phyloP scores from a whole-genome alignment of 1,284 basidiomycete genomes.

The Schizopora paradoxa region DNA sequence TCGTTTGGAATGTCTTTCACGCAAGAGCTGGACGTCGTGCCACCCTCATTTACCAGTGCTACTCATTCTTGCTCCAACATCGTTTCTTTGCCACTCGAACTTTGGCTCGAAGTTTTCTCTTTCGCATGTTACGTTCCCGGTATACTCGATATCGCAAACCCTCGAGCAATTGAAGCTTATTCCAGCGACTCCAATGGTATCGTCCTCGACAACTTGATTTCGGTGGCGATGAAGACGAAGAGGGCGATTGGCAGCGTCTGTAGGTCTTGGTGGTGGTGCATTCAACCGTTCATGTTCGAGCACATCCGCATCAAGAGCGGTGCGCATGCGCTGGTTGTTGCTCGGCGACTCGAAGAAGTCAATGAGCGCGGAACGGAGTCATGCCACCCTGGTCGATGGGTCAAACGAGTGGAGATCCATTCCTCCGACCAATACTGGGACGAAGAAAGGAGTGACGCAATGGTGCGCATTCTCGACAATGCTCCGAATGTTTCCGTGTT shows the following conservation, averaged over 20 bases:
- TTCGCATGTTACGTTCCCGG: constrained; percentile 30
- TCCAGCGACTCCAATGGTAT: constrained; percentile 29
- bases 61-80: too few species aligned
- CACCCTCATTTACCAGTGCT: too few species aligned
- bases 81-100: constrained; percentile 30
- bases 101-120: constrained; percentile 31
- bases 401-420: constrained; percentile 13
- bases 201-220: constrained; percentile 25
- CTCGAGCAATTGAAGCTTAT: constrained; percentile 26
- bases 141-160: constrained; percentile 24
- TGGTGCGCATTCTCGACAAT: constrained; percentile 5
- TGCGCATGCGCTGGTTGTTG: constrained; percentile 24
- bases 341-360: constrained; percentile 18
- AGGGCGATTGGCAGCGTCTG: constrained; percentile 27
- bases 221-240: constrained; percentile 27
- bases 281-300: constrained; percentile 25
- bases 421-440: constrained; percentile 11
- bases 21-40: too few species aligned
- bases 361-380: neutral
- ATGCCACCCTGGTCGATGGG: constrained; percentile 8
- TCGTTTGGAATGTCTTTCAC: too few species aligned
- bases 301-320: constrained; percentile 30
- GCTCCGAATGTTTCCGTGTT: constrained; percentile 13
- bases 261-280: constrained; percentile 30
- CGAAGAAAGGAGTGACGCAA: constrained; percentile 4